Conservation (phyloP, 1,284 basidiomycete genomes). For the Marasmius tenuissimus region DNA sequence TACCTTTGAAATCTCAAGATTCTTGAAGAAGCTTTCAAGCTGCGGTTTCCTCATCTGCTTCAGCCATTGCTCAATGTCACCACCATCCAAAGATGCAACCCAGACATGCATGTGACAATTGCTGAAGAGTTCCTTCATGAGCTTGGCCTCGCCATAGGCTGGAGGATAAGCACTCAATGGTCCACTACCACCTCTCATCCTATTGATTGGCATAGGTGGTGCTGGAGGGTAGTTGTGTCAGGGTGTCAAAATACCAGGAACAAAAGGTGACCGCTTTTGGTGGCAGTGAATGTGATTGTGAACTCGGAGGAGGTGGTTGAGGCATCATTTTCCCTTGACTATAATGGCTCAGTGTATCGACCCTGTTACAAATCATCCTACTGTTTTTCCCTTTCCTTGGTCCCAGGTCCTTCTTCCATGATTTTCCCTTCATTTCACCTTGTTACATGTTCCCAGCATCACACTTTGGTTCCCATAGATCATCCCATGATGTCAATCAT, state of each 20-base stretch:
- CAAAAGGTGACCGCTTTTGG: neutral
- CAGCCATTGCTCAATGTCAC: slow-evolving; percentile 42
- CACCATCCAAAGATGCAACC: slow-evolving; percentile 37
- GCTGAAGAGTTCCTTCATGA: slow-evolving; percentile 54
- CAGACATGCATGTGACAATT: slow-evolving; percentile 67
- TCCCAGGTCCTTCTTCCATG: too few relatives aligned
- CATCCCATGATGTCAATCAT: too few relatives aligned
- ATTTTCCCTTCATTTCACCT: too few relatives aligned
- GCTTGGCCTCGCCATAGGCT: slow-evolving; percentile 43
- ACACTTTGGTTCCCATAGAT: too few relatives aligned
- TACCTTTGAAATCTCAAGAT: slow-evolving; percentile 68
- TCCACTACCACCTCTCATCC: neutral
- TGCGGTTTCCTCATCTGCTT: slow-evolving; percentile 63
- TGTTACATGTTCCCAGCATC: too few relatives aligned
- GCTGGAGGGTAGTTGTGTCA: neutral
- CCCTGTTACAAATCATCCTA: too few relatives aligned
- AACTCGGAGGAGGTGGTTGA: slow-evolving; percentile 2
- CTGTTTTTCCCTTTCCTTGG: too few relatives aligned
- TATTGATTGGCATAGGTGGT: neutral
- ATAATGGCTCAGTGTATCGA: neutral
- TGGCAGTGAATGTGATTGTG: neutral
- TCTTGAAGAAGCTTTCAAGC: slow-evolving; percentile 57
- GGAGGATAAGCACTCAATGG: too few relatives aligned
- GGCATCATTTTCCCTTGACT: neutral
- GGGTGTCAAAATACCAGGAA: neutral